Evolutionary conservation across 1,284 basidiomycete genomes (phyloP).

Genomic region (Puccinia novopanici): DNA sequence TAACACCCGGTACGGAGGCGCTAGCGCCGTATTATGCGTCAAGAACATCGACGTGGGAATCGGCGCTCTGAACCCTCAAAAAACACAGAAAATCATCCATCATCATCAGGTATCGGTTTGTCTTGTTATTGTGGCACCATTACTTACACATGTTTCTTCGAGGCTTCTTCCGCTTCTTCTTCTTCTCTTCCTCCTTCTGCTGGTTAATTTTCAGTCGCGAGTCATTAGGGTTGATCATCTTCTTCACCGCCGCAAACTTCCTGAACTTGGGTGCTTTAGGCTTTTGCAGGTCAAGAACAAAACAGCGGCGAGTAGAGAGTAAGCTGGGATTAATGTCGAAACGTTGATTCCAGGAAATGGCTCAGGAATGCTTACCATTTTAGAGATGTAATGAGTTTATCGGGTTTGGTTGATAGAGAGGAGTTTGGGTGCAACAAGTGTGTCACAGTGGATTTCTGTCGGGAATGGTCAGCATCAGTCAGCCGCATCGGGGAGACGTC

Average conservation of each 20-base stretch:
- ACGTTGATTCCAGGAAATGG: too few relatives aligned
- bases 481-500: too few relatives aligned
- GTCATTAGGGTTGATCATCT: conserved; percentile 91
- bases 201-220: conserved; percentile 71
- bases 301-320: too few relatives aligned
- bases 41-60: conserved; percentile 90
- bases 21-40: conserved; percentile 91
- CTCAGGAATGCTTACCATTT: neutral
- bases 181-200: conserved; percentile 61
- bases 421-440: too few relatives aligned
- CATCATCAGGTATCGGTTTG: too few relatives aligned
- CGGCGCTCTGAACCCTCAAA: conserved; percentile 66
- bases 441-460: too few relatives aligned
- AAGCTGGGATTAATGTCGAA: neutral
- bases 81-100: too few relatives aligned
- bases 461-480: too few relatives aligned
- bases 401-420: too few relatives aligned
- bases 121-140: too few relatives aligned
- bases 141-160: conserved; percentile 62
- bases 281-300: conserved; percentile 62
- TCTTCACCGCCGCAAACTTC: conserved; percentile 93
- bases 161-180: conserved; percentile 53
- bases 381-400: neutral
- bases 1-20: conserved; percentile 93
- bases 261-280: conserved; percentile 91